Percentiles rank a stretch among this genome's conserved stretches.
Conservation (phyloP, 2,329 filamentous ascomycete species). For the Xylariaceae sp. region DNA sequence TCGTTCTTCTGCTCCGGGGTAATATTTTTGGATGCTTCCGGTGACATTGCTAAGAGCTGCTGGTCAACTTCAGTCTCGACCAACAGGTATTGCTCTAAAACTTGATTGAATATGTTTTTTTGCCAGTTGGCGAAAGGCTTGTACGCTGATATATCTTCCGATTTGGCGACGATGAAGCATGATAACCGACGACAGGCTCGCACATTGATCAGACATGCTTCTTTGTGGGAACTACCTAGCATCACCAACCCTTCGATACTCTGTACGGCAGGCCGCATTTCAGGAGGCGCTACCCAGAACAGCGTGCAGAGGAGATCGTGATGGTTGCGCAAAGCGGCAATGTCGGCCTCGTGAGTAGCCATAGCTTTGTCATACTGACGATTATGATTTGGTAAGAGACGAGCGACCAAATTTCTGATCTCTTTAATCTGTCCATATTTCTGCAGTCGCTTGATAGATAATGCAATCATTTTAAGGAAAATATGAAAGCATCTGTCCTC, state of each 20-base stretch:
- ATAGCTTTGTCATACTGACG: slow-evolving; percentile 62
- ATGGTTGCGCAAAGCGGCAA: slow-evolving; percentile 63
- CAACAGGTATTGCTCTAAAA: slow-evolving; percentile 54
- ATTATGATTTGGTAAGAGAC: slow-evolving; percentile 63
- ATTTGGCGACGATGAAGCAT: slow-evolving; percentile 51
- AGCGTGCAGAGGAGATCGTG: slow-evolving; percentile 65
- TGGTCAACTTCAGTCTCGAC: slow-evolving; percentile 53
- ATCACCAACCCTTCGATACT: slow-evolving; percentile 57
- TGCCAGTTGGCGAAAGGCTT: slow-evolving; percentile 54
- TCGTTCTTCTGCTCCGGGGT: slow-evolving; percentile 44
- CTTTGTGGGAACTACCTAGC: slow-evolving; percentile 59
- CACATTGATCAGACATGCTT: slow-evolving; percentile 61
- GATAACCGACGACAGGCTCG: slow-evolving; percentile 61
- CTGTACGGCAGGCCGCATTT: slow-evolving; percentile 49
- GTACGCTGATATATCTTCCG: slow-evolving; percentile 39
- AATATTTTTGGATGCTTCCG: slow-evolving; percentile 34
- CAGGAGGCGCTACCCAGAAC: slow-evolving; percentile 59
- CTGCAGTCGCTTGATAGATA: slow-evolving; percentile 51
- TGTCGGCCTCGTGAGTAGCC: slow-evolving; percentile 54
- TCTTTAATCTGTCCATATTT: slow-evolving; percentile 49
- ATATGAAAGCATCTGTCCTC: slow-evolving; percentile 64
- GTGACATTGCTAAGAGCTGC: slow-evolving; percentile 49
- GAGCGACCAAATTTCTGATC: slow-evolving; percentile 56
- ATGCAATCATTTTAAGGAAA: slow-evolving; percentile 60
- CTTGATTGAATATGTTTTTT: slow-evolving; percentile 52